A percentile compares a stretch with the other conserved stretches of the same genome.
Conservation (phyloP, 768 basidiomycete genomes). For the Amanita exitialis region DNA sequence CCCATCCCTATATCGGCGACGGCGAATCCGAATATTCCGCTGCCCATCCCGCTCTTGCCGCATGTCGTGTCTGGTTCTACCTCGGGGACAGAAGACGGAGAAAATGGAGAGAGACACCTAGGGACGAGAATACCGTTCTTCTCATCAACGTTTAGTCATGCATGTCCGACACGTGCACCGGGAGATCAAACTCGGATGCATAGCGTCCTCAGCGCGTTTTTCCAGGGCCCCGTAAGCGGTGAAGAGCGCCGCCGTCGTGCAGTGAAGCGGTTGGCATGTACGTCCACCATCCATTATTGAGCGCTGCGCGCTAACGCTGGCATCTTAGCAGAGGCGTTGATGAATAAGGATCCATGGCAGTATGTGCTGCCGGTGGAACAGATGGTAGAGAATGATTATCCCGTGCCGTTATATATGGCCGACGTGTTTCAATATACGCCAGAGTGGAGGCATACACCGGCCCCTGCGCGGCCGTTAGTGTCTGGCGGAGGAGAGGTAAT, state of each 20-base stretch:
- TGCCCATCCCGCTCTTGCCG: slow-evolving; percentile 27
- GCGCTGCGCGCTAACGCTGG: slow-evolving; percentile 2
- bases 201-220: slow-evolving; percentile 74
- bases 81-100: slow-evolving; percentile 8
- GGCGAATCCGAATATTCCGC: slow-evolving; percentile 34
- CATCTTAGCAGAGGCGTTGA: slow-evolving; percentile 44
- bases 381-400: slow-evolving; percentile 94
- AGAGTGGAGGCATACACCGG: slow-evolving; percentile 81
- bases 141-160: slow-evolving; percentile 79
- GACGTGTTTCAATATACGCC: slow-evolving; percentile 51
- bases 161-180: slow-evolving; percentile 86
- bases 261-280: slow-evolving; percentile 27
- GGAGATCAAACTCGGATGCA: slow-evolving; percentile 84
- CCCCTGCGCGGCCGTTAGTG: slow-evolving; percentile 14
- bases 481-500: slow-evolving; percentile 15
- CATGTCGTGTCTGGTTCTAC: slow-evolving; percentile 6
- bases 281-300: slow-evolving; percentile 7
- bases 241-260: slow-evolving; percentile 71
- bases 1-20: slow-evolving; percentile 64
- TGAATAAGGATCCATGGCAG: slow-evolving; percentile 52
- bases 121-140: slow-evolving; percentile 49
- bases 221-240: slow-evolving; percentile 68
- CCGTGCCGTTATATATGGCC: slow-evolving; percentile 76
- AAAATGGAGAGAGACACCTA: slow-evolving; percentile 9
- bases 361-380: slow-evolving; percentile 74